A percentile compares a stretch with the other conserved stretches of the same genome.
These are phyloP conservation scores for Calonectria pauciramosa DNA, from an alignment of 2,329 filamentous ascomycete species.

Conservation along the genomic window DNA sequence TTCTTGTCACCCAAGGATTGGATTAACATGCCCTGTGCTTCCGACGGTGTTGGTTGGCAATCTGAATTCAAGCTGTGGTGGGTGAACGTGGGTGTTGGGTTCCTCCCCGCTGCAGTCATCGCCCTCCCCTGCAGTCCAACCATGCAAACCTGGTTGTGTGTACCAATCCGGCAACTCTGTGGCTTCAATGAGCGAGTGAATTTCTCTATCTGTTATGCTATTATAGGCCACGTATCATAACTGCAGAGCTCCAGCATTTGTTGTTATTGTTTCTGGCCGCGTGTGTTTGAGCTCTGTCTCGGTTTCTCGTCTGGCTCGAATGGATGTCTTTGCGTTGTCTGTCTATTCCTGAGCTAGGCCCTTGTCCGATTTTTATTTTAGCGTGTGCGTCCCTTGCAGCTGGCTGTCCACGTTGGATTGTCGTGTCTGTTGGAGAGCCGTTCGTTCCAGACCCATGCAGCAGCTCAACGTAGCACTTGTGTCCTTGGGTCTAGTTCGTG, in stretches of 20 bases:
- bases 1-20: background rate
- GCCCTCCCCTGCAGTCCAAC: background rate
- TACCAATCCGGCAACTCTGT: background rate
- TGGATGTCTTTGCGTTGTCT: constrained; percentile 10
- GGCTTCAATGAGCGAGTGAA: background rate
- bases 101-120: constrained; percentile 18
- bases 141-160: background rate
- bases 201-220: background rate
- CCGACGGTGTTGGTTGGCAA: background rate
- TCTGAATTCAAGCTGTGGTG: background rate
- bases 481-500: background rate
- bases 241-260: background rate
- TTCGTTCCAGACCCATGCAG: constrained; percentile 19
- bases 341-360: background rate
- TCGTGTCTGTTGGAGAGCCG: constrained; percentile 20
- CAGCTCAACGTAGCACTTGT: background rate
- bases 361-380: background rate
- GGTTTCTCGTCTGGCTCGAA: constrained; percentile 7
- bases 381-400: constrained; percentile 18
- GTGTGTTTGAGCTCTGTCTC: constrained; percentile 11
- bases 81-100: constrained; percentile 10
- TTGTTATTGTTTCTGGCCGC: background rate
- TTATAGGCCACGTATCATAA: background rate
- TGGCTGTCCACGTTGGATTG: constrained; percentile 15
- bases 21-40: background rate